phyloP scores from a whole-genome alignment of 164 flowering plant genomes.

The Nymphaea colorata region DNA sequence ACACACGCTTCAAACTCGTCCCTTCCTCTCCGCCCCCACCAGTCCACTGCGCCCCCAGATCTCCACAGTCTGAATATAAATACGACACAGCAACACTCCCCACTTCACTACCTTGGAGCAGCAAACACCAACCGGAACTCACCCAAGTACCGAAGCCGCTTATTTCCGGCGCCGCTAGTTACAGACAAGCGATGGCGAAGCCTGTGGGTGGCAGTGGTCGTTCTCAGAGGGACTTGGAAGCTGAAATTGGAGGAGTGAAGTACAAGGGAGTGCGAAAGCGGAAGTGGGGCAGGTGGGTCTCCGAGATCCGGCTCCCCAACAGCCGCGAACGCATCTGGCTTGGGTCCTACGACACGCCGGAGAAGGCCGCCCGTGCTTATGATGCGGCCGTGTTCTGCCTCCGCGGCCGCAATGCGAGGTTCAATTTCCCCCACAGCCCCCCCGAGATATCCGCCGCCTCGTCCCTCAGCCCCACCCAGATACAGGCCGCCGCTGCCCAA shows the following conservation, averaged over 20 bases:
- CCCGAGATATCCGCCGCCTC: slow-evolving; percentile 41
- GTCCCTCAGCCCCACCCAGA: slow-evolving; percentile 33
- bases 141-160: neutral
- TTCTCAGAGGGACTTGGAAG: neutral
- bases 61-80: neutral
- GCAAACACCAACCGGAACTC: neutral
- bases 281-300: slow-evolving; percentile 89
- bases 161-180: neutral
- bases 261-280: slow-evolving; percentile 74
- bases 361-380: slow-evolving; percentile 85
- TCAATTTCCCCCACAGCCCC: slow-evolving; percentile 73
- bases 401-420: slow-evolving; percentile 54
- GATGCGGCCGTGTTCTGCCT: slow-evolving; percentile 78
- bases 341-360: slow-evolving; percentile 74
- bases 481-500: slow-evolving; percentile 44
- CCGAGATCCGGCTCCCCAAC: slow-evolving; percentile 80
- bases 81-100: neutral
- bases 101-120: neutral
- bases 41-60: neutral
- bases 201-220: neutral
- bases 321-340: slow-evolving; percentile 85
- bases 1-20: neutral
- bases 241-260: neutral
- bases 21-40: neutral
- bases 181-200: neutral